A percentile compares a stretch with the other conserved stretches of the same genome.
Conservation (phyloP, 148 eudicot species). For the Chenopodium formosanum region DNA sequence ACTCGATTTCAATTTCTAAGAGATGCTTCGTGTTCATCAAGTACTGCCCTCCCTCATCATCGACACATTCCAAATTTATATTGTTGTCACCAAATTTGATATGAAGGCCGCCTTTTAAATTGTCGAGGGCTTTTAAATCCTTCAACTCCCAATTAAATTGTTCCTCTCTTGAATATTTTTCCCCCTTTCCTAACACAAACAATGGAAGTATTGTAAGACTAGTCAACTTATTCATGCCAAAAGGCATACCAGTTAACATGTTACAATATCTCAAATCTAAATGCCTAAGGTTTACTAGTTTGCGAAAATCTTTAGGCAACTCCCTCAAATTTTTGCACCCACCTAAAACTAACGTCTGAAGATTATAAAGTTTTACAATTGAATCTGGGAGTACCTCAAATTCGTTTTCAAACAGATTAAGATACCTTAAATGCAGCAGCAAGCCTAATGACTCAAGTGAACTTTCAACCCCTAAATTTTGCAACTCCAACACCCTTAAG, state of each 20-base stretch:
- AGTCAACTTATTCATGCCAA: conserved; percentile 15
- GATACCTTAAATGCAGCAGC: conserved; percentile 39
- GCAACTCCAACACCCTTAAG: no score
- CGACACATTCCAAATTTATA: no score
- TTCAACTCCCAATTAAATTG: no score
- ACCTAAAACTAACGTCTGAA: conserved; percentile 10
- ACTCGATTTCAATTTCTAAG: no score
- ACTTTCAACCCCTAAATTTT: not conserved
- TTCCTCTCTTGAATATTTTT: no score
- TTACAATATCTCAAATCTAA: not conserved
- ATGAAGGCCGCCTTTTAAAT: no score
- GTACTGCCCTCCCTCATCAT: no score
- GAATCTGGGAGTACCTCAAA: conserved; percentile 17
- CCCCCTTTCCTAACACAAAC: not conserved
- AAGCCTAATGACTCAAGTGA: conserved; percentile 20
- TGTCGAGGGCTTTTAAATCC: no score
- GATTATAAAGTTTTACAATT: conserved; percentile 30
- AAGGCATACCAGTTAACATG: conserved; percentile 7
- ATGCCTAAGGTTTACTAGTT: conserved; percentile 21
- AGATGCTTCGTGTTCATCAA: no score
- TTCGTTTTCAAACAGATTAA: conserved; percentile 21
- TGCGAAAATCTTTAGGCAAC: conserved; percentile 23
- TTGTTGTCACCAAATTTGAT: no score
- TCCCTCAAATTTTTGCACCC: not conserved
- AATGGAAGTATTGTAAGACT: not conserved